Evolutionary conservation across 2,329 filamentous ascomycete genomes (phyloP).

Genomic region (Ascocoryne sarcoides): DNA sequence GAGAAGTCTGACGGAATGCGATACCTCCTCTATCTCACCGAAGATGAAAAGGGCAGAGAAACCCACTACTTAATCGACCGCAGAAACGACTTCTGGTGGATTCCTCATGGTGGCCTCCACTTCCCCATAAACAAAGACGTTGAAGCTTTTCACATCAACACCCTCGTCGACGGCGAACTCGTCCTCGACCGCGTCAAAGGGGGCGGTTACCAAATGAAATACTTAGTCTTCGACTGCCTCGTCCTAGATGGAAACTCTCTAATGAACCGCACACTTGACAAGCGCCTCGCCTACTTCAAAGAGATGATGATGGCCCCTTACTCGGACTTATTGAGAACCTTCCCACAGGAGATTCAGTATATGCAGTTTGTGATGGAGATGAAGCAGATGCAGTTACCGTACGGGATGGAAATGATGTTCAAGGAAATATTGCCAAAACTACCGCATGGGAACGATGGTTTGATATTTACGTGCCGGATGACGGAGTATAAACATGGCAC

Average conservation of each 20-base stretch:
- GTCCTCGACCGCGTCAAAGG: conserved; percentile 71
- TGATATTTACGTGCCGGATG: conserved; percentile 93
- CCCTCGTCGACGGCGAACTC: conserved; percentile 86
- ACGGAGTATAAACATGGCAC: conserved; percentile 85
- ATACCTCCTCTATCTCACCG: conserved; percentile 84
- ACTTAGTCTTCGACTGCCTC: conserved; percentile 89
- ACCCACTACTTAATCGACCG: conserved; percentile 92
- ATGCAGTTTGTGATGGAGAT: conserved; percentile 77
- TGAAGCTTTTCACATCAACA: conserved; percentile 64
- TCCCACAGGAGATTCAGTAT: conserved; percentile 58
- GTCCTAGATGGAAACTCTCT: conserved; percentile 68
- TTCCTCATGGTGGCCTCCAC: conserved; percentile 61
- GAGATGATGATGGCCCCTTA: conserved; percentile 68
- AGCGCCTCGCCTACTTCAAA: conserved; percentile 79
- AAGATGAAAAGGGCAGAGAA: conserved; percentile 52
- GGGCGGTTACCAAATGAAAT: conserved; percentile 64
- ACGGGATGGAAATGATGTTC: conserved; percentile 90
- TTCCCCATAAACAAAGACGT: conserved; percentile 65
- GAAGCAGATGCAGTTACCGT: conserved; percentile 83
- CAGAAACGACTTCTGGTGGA: conserved; percentile 93
- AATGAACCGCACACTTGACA: conserved; percentile 74
- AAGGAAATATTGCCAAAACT: conserved; percentile 72
- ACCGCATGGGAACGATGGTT: conserved; percentile 87
- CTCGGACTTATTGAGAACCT: conserved; percentile 51
- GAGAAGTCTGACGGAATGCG: conserved; percentile 97